These are phyloP conservation scores for Diatrype stigma DNA, from an alignment of 2,329 filamentous ascomycete genomes.

Conservation along the genomic window DNA sequence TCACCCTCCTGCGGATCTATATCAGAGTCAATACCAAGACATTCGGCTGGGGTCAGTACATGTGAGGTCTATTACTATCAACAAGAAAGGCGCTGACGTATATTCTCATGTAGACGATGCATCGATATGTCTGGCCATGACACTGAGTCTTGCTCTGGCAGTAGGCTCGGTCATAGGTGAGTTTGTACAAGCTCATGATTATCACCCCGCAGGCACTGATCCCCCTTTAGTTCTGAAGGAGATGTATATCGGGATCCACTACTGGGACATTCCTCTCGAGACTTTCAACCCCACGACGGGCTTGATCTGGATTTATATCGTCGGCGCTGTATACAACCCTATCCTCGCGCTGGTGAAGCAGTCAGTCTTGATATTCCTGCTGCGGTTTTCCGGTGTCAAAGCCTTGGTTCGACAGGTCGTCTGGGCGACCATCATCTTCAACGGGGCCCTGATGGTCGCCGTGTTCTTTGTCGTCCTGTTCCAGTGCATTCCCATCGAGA, in stretches of 20 bases:
- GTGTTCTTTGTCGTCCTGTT: conserved; percentile 35
- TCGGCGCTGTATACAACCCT: conserved; percentile 39
- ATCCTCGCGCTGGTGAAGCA: conserved; percentile 41
- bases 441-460: conserved; percentile 28
- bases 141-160: conserved; percentile 12
- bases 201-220: neutral
- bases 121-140: conserved; percentile 22
- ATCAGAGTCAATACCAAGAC: conserved; percentile 24
- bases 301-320: conserved; percentile 30
- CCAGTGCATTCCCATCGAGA: conserved; percentile 33
- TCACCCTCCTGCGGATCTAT: conserved; percentile 23
- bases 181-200: conserved; percentile 1
- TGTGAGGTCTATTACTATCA: neutral
- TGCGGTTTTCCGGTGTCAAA: conserved; percentile 35
- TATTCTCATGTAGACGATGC: conserved; percentile 18
- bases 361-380: conserved; percentile 39
- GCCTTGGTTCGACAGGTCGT: conserved; percentile 25
- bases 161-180: conserved; percentile 13
- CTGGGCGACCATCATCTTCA: conserved; percentile 28
- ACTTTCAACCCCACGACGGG: conserved; percentile 15
- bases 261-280: conserved; percentile 11
- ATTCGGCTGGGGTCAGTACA: conserved; percentile 24
- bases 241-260: conserved; percentile 14
- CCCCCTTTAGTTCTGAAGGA: conserved; percentile 10
- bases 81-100: neutral